These are phyloP conservation scores for Raphanus hybrid DNA, from an alignment of 441 rosid genomes.

Conservation along the genomic window DNA sequence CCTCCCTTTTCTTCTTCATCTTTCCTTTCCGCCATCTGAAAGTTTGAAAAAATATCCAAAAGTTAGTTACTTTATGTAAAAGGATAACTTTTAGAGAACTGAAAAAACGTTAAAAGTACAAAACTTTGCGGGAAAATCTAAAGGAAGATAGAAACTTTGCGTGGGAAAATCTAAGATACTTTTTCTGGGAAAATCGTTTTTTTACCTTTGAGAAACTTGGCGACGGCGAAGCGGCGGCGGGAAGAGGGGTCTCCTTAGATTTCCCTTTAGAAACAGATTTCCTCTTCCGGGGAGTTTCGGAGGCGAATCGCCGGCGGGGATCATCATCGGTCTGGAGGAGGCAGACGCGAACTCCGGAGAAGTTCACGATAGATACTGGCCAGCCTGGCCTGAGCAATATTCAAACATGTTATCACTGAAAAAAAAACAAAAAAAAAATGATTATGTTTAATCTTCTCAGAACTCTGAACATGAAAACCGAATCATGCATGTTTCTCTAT, in stretches of 20 bases:
- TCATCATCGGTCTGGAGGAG: conserved; percentile 13
- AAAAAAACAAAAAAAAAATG: background rate
- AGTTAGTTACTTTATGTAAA: conserved; percentile 17
- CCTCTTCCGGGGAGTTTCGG: conserved; percentile 49
- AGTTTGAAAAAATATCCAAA: background rate
- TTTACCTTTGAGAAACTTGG: conserved; percentile 49
- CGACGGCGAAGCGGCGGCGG: conserved; percentile 38
- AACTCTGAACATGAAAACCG: background rate
- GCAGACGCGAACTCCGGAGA: conserved; percentile 34
- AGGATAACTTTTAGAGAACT: conserved; percentile 1
- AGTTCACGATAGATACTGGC: conserved; percentile 57
- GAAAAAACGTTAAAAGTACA: background rate
- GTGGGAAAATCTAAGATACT: background rate
- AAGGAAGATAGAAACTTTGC: background rate
- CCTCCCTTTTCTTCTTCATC: conserved; percentile 50
- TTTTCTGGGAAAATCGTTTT: background rate
- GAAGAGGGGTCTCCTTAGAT: conserved; percentile 50
- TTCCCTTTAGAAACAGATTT: conserved; percentile 47
- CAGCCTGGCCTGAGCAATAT: conserved; percentile 55
- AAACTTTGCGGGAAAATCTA: background rate
- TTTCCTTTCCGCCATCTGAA: conserved; percentile 53
- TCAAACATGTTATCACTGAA: background rate
- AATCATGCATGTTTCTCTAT: background rate
- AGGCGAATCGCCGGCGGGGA: conserved; percentile 17
- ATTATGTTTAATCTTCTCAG: background rate